phyloP scores from a whole-genome alignment of 257 asterid species.

The Osmanthus fragrans region DNA sequence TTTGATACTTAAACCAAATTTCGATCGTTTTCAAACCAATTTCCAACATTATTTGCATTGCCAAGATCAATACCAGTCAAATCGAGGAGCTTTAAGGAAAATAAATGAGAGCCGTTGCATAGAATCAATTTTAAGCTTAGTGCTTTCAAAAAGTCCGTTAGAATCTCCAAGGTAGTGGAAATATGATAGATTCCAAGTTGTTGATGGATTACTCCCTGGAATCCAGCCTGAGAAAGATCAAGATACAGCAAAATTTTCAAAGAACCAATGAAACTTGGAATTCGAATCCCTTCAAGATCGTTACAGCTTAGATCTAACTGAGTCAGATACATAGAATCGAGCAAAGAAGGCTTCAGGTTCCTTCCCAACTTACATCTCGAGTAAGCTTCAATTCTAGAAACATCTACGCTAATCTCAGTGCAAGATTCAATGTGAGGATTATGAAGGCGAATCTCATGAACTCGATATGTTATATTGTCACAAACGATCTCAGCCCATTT shows the following conservation, averaged over 20 bases:
- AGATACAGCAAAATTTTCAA: constrained; percentile 23
- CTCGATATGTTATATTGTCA: neutral
- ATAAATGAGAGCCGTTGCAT: constrained; percentile 16
- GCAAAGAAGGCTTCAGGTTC: constrained; percentile 23
- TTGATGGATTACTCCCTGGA: constrained; percentile 27
- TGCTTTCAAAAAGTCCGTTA: neutral
- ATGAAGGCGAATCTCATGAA: constrained; percentile 18
- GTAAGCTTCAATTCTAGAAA: too few relatives aligned
- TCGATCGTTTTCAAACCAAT: too few relatives aligned
- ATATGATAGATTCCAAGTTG: constrained; percentile 26
- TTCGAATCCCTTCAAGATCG: constrained; percentile 10
- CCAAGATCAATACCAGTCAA: constrained; percentile 11
- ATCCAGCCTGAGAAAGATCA: constrained; percentile 15
- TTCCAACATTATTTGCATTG: too few relatives aligned
- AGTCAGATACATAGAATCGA: constrained; percentile 18
- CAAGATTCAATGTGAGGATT: constrained; percentile 3
- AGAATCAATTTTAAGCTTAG: neutral
- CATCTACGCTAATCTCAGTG: too few relatives aligned
- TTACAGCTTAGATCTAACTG: constrained; percentile 34
- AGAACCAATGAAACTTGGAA: constrained; percentile 33
- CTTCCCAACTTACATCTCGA: too few relatives aligned
- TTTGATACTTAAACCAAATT: too few relatives aligned
- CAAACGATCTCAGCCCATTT: constrained; percentile 26
- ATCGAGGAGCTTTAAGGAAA: constrained; percentile 26
- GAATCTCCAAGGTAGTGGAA: constrained; percentile 22